phyloP scores from a whole-genome alignment of 345 rosid genomes.

The Populus tremula region DNA sequence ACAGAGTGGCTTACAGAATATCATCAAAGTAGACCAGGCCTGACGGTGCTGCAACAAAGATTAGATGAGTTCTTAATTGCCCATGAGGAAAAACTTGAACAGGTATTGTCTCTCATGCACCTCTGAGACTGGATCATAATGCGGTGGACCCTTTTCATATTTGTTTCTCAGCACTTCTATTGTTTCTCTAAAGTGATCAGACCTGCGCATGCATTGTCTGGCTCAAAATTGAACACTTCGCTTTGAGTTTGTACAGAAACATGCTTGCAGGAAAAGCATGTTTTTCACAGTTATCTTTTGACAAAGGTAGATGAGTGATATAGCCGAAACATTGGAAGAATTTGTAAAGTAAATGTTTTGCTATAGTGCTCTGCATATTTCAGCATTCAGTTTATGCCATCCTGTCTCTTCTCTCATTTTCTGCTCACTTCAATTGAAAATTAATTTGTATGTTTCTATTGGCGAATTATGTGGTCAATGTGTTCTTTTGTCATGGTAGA shows the following conservation, averaged over 20 bases:
- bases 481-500: not conserved
- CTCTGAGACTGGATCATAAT: not conserved
- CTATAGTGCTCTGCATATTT: not conserved
- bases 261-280: not conserved
- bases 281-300: not conserved
- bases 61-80: slow-evolving; percentile 72
- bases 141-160: not conserved
- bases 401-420: not conserved
- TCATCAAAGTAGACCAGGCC: slow-evolving; percentile 67
- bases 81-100: slow-evolving; percentile 71
- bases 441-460: not conserved
- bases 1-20: slow-evolving; percentile 82
- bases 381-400: not conserved
- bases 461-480: not conserved
- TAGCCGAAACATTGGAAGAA: not conserved
- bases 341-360: not conserved
- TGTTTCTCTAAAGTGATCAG: not conserved
- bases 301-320: not conserved
- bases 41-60: slow-evolving; percentile 68
- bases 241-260: not conserved
- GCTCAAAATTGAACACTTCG: not conserved
- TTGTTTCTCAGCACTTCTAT: not conserved
- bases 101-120: slow-evolving; percentile 40
- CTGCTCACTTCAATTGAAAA: not conserved
- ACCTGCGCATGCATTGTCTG: not conserved